Evolutionary conservation across 306 rosid genomes (phyloP), one percentile per base, ranked within the genome.

Genomic region (Cicer bijugum): DNA sequence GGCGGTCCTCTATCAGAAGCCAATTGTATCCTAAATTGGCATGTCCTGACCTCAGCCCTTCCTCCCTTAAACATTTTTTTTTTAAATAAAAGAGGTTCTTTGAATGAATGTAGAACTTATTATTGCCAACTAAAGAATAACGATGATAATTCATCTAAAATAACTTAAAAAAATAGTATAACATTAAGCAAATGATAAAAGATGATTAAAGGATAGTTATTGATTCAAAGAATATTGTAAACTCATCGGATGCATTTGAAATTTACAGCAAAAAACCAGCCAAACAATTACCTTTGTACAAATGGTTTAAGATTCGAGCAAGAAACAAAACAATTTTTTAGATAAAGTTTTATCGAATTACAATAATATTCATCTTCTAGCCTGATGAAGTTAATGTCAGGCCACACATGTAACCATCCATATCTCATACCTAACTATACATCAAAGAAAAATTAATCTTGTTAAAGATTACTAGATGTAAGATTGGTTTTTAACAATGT

Each of bases 281-380:
- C 12, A 14, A 79, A 55, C 11, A 40, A 4, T 60, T 42, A 48
- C 38, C 15, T 40, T 4, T 17, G 55, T 33, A 35, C 33, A 75
- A 60, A 56, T 33, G 39, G 38, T 62, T 44, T 55, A 75, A 80
- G 53, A 74, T 2, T 20, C 52, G 40, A 55, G 8, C 74, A 67
- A 58, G 28, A 50, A 60, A 61, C 39, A 28, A 55, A 38, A 60
- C 52, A 56, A 62, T 58, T 45, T 12, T 48, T 28, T n/a, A 58
- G 58, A 67, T 44, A 6, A 66, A 80, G 19, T 46, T 42, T 17
- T 52, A 60, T 44, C 65, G 14, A 45, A 69, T 33, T 48, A 71
- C 44, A 17, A 56, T 48, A 59, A 79, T 50, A 71, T 38, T 65
- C 35, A 46, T 75, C 72, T 55, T 62, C 76, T 67, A 71, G 55